Conservation (phyloP, 2,329 filamentous ascomycete species). For the Plectosphaerella cucumerina region DNA sequence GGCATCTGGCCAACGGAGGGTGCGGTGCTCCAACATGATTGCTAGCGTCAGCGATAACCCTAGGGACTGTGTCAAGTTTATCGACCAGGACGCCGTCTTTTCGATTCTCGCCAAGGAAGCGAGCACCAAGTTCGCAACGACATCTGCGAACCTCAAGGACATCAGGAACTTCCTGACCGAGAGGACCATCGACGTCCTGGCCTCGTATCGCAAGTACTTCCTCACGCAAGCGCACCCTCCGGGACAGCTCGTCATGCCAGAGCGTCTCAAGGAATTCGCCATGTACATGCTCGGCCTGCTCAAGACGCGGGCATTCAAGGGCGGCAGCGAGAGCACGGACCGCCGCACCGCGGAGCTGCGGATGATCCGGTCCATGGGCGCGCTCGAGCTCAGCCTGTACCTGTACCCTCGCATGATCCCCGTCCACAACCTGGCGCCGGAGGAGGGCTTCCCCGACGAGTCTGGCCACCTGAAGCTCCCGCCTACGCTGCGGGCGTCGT, state of each 20-base stretch:
- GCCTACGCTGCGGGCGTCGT: conserved; percentile 74
- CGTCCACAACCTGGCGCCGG: conserved; percentile 80
- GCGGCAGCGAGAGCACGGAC: conserved; percentile 85
- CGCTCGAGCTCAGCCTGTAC: conserved; percentile 81
- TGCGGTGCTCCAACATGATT: conserved; percentile 89
- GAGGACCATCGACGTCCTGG: conserved; percentile 87
- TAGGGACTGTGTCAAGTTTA: conserved; percentile 82
- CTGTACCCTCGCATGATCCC: conserved; percentile 93
- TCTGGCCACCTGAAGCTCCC: conserved; percentile 86
- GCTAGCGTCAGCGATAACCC: conserved; percentile 85
- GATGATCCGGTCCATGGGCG: conserved; percentile 83
- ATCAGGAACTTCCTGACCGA: conserved; percentile 80
- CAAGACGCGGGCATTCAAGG: conserved; percentile 91
- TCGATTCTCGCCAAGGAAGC: conserved; percentile 90
- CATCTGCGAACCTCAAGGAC: conserved; percentile 74
- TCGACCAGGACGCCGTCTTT: conserved; percentile 93
- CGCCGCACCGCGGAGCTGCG: conserved; percentile 87
- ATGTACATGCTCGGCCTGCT: conserved; percentile 92
- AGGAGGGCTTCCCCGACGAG: conserved; percentile 90
- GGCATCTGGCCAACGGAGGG: conserved; percentile 79
- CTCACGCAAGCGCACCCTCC: conserved; percentile 78
- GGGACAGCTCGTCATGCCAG: conserved; percentile 89
- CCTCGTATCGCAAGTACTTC: conserved; percentile 89
- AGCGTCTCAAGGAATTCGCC: conserved; percentile 91
- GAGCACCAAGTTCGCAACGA: conserved; percentile 71